Conservation (phyloP, 2,329 filamentous ascomycete genomes). For the Pestalotiopsis sp. region DNA sequence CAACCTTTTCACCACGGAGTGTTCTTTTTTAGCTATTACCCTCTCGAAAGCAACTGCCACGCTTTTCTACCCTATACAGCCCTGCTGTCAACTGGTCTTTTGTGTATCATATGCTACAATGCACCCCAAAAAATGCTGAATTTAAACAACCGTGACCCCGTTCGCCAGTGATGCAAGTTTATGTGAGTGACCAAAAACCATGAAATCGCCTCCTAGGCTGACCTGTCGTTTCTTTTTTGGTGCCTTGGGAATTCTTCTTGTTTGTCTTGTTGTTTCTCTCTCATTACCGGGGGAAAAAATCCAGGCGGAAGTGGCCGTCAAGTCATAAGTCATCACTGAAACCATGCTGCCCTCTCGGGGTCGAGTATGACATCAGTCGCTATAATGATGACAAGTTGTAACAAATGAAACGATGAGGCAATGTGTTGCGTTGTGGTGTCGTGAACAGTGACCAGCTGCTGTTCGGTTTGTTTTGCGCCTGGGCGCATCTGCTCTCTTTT, state of each 20-base stretch:
- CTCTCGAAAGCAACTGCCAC: not conserved
- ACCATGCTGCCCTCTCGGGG: not conserved
- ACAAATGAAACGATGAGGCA: constrained; percentile 3
- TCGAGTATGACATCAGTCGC: not conserved
- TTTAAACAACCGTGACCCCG: not conserved
- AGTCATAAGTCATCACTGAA: constrained; percentile 7
- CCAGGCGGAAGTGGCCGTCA: constrained; percentile 4
- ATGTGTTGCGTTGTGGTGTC: not conserved
- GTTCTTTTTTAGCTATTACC: not conserved
- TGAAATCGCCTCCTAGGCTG: not conserved
- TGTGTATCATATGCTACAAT: constrained; percentile 9
- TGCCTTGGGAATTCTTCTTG: not conserved
- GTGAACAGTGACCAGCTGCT: constrained; percentile 3
- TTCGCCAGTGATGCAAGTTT: constrained; percentile 7
- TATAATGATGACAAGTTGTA: not conserved
- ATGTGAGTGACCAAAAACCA: not conserved
- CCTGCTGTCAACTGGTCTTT: not conserved
- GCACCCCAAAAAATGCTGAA: constrained; percentile 9
- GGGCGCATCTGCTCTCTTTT: not conserved
- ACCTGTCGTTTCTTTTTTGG: not conserved
- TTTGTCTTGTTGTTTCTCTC: constrained; percentile 1
- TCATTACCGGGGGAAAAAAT: not conserved
- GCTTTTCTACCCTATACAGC: constrained; percentile 4
- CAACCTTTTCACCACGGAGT: not conserved
- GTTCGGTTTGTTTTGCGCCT: not conserved